Conservation (phyloP, 257 asterid species). For the Solanum chmielewskii region DNA sequence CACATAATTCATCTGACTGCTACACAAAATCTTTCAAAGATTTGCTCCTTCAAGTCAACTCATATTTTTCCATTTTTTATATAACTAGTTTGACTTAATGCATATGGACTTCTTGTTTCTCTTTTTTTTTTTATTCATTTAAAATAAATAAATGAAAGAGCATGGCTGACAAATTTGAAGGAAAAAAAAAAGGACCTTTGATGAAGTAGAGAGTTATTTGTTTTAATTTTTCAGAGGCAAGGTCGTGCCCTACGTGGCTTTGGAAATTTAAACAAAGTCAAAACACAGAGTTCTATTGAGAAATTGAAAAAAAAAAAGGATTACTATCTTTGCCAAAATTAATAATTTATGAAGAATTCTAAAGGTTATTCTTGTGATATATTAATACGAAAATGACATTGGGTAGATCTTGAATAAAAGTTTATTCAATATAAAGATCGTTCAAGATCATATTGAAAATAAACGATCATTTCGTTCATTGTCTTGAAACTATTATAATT, state of each 20-base stretch:
- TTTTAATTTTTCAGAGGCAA: not conserved
- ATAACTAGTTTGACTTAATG: not conserved
- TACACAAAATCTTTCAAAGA: not conserved
- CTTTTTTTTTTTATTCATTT: not conserved
- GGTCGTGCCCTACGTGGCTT: not conserved
- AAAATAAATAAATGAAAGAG: not conserved
- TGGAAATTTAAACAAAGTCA: not conserved
- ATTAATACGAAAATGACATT: not conserved
- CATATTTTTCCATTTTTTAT: not conserved
- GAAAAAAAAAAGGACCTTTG: not conserved
- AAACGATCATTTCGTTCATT: accelerated
- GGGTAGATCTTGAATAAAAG: not conserved
- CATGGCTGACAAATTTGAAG: not conserved
- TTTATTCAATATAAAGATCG: not conserved
- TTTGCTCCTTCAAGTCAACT: not conserved
- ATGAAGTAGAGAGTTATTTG: not conserved
- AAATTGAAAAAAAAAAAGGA: not conserved
- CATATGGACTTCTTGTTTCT: not conserved
- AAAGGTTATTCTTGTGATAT: not conserved
- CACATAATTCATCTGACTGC: not conserved
- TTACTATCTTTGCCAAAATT: not conserved
- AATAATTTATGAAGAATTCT: not conserved
- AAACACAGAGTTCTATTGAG: not conserved
- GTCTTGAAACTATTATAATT: not conserved
- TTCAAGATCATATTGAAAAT: not conserved